Conservation (phyloP, 305 asterid genomes). For the Fraxinus xanthoxyloides region DNA sequence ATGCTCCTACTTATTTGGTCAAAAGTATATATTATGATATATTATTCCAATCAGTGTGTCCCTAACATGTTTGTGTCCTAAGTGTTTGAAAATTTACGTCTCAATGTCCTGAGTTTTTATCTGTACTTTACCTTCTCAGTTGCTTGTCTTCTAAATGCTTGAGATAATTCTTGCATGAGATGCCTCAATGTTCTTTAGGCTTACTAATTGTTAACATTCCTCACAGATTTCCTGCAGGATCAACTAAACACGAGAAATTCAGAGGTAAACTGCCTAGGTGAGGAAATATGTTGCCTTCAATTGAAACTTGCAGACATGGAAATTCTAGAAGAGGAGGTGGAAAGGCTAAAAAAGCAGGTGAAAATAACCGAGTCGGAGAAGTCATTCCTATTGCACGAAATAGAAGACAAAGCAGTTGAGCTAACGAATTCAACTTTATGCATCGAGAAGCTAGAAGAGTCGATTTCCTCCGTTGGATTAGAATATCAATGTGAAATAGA, state of each 20-base stretch:
- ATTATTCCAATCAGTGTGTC: background rate
- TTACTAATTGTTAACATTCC: conserved; percentile 26
- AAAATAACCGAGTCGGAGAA: conserved; percentile 47
- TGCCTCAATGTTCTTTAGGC: conserved; percentile 1
- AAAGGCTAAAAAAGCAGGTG: conserved; percentile 51
- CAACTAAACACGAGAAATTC: conserved; percentile 63
- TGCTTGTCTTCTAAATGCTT: conserved; percentile 6
- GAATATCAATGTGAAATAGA: conserved; percentile 95
- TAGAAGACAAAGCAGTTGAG: conserved; percentile 51
- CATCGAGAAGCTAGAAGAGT: conserved; percentile 66
- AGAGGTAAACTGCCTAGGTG: conserved; percentile 42
- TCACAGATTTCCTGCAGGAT: conserved; percentile 89
- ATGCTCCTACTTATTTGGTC: background rate
- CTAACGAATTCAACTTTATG: conserved; percentile 40
- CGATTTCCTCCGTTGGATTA: conserved; percentile 58
- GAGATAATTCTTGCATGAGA: background rate
- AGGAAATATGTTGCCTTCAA: conserved; percentile 52
- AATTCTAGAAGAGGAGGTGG: conserved; percentile 46
- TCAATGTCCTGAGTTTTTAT: background rate
- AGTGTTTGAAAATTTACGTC: background rate
- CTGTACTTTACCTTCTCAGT: background rate
- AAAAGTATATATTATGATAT: background rate
- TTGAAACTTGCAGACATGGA: conserved; percentile 47
- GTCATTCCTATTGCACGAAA: conserved; percentile 43
- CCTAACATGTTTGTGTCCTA: background rate